These are phyloP conservation scores for Pseudogymnoascus sp. DNA, from an alignment of 2,329 filamentous ascomycete genomes.

Conservation along the genomic window DNA sequence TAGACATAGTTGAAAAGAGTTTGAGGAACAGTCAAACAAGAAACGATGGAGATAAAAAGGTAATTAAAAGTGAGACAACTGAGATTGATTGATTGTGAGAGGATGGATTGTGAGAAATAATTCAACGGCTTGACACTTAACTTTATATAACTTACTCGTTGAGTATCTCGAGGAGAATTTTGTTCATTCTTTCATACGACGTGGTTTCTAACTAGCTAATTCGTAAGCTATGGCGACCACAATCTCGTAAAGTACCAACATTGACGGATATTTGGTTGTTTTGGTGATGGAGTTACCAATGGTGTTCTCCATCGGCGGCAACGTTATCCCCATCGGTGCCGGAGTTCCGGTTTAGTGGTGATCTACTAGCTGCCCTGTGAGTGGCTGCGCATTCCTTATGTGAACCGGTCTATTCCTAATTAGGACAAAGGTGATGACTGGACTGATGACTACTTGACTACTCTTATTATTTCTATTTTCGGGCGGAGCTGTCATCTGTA, in stretches of 20 bases:
- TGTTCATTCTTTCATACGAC: neutral
- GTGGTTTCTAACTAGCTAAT: neutral
- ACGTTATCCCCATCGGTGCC: neutral
- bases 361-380: neutral
- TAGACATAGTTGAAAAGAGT: neutral
- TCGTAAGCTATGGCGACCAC: neutral
- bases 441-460: neutral
- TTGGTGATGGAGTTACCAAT: neutral
- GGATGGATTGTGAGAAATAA: neutral
- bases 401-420: neutral
- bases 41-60: neutral
- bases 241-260: neutral
- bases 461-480: neutral
- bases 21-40: neutral
- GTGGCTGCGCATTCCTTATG: neutral
- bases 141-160: neutral
- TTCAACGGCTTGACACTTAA: neutral
- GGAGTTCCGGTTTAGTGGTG: neutral
- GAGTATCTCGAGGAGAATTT: neutral
- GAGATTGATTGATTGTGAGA: neutral
- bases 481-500: neutral
- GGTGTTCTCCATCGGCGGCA: neutral
- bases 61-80: neutral
- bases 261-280: neutral
- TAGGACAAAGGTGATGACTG: neutral